phyloP scores from a whole-genome alignment of 768 basidiomycete genomes.

The Grammothele lineata region DNA sequence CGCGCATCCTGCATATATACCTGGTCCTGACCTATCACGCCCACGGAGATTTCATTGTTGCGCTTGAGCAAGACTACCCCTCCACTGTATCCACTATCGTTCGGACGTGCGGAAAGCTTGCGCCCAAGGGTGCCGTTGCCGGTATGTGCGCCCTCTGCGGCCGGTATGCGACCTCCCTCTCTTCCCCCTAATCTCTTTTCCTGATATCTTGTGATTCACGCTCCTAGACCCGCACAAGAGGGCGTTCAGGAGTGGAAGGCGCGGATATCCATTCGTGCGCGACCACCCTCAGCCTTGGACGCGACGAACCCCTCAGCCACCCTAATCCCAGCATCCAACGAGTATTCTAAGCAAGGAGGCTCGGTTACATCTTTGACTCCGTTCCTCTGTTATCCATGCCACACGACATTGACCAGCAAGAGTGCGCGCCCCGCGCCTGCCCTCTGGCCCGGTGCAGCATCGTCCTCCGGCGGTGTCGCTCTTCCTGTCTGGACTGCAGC shows the following conservation, averaged over 20 bases:
- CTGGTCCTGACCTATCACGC: too few species aligned
- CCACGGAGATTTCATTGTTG: conserved; percentile 83
- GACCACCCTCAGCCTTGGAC: conserved; percentile 1
- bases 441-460: background rate
- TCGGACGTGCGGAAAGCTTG: conserved; percentile 74
- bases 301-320: conserved; percentile 15
- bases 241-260: conserved; percentile 72
- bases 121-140: conserved; percentile 52
- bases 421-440: conserved; percentile 39
- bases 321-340: conserved; percentile 8
- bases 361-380: conserved; percentile 29
- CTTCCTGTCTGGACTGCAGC: conserved; percentile 21
- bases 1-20: background rate
- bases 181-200: background rate
- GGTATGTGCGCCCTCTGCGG: conserved; percentile 60
- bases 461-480: background rate
- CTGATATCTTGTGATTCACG: background rate
- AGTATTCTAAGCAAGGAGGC: too few species aligned
- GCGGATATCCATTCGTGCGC: conserved; percentile 64
- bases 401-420: conserved; percentile 55
- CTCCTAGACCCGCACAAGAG: conserved; percentile 54
- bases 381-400: conserved; percentile 60
- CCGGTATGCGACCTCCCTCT: conserved; percentile 38
- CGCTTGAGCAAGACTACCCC: conserved; percentile 78
- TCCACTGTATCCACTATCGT: conserved; percentile 84